Percentiles rank a stretch among this genome's conserved stretches.
These are phyloP conservation scores for Ganoderma sinense DNA, from an alignment of 1,284 basidiomycete genomes.

Conservation along the genomic window DNA sequence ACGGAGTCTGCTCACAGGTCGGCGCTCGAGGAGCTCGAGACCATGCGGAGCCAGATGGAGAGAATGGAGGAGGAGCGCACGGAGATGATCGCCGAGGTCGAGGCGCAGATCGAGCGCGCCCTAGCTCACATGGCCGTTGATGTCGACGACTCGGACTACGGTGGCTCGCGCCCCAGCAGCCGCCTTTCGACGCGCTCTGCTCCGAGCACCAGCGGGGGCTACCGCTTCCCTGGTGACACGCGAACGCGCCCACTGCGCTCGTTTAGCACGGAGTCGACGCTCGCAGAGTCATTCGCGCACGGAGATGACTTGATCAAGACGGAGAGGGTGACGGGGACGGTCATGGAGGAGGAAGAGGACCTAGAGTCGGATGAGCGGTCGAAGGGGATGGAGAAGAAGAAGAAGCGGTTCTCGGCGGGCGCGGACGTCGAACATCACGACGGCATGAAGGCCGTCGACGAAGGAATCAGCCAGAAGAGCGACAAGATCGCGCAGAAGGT, in stretches of 20 bases:
- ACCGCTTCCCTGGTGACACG: conserved; percentile 65
- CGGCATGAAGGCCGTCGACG: conserved; percentile 83
- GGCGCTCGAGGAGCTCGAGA: conserved; percentile 71
- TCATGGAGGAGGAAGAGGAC: conserved; percentile 48
- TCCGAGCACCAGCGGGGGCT: conserved; percentile 48
- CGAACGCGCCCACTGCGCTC: conserved; percentile 55
- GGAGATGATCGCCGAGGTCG: conserved; percentile 88
- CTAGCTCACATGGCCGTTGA: conserved; percentile 80
- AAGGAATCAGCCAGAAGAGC: conserved; percentile 82
- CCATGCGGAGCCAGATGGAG: conserved; percentile 81
- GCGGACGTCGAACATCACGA: conserved; percentile 69
- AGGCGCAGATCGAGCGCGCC: conserved; percentile 86
- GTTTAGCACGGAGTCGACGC: conserved; percentile 77
- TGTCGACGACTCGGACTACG: conserved; percentile 73
- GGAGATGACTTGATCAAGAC: conserved; percentile 41
- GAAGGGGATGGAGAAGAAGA: conserved; percentile 51
- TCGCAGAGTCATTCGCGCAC: conserved; percentile 66
- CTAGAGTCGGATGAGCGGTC: conserved; percentile 49
- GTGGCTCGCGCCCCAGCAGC: conserved; percentile 55
- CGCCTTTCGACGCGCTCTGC: conserved; percentile 48
- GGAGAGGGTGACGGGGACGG: conserved; percentile 56
- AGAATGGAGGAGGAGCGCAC: conserved; percentile 84
- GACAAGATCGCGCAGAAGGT: conserved; percentile 87
- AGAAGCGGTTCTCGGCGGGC: conserved; percentile 79
- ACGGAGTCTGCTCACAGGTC: conserved; percentile 79